Evolutionary conservation across 805 yeast genomes (phyloP).

Genomic region (Myxozyma lipomycoides): DNA sequence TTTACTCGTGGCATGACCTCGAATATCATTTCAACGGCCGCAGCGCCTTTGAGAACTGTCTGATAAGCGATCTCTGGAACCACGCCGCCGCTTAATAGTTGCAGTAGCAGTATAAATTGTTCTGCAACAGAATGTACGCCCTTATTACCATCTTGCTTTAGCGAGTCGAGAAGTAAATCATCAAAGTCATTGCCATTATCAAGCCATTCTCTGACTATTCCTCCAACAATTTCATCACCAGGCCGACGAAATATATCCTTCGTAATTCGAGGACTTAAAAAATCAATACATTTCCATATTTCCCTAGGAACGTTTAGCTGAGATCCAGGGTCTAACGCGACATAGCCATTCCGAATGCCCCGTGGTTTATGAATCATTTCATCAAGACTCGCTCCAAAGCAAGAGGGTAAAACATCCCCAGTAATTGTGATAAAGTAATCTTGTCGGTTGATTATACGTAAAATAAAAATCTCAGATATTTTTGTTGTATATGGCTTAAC

Average conservation of each 20-base stretch:
- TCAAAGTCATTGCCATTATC: conserved; percentile 37
- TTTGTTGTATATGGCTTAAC: conserved; percentile 5
- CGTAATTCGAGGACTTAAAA: conserved; percentile 32
- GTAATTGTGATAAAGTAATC: conserved; percentile 34
- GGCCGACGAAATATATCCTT: conserved; percentile 24
- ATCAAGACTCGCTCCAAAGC: conserved; percentile 36
- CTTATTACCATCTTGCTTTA: conserved; percentile 32
- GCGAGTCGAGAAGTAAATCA: conserved; percentile 28
- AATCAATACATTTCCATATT: conserved; percentile 38
- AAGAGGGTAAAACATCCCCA: conserved; percentile 33
- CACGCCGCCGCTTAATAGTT: conserved; percentile 43
- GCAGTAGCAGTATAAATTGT: conserved; percentile 33
- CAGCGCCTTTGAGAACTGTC: conserved; percentile 32
- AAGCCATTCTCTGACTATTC: conserved; percentile 37
- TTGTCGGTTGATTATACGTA: conserved; percentile 34
- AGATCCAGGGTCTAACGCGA: conserved; percentile 1
- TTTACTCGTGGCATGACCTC: conserved; percentile 43
- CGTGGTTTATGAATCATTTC: conserved; percentile 19
- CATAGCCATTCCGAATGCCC: conserved; percentile 17
- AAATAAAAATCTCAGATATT: conserved; percentile 31
- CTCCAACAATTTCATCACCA: conserved; percentile 30
- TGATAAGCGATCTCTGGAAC: conserved; percentile 36
- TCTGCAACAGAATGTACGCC: conserved; percentile 45
- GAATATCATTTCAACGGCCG: conserved; percentile 37
- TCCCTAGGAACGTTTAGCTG: conserved; percentile 37